Evolutionary conservation across 257 asterid genomes (phyloP).

Genomic region (Solanum appendiculatum): DNA sequence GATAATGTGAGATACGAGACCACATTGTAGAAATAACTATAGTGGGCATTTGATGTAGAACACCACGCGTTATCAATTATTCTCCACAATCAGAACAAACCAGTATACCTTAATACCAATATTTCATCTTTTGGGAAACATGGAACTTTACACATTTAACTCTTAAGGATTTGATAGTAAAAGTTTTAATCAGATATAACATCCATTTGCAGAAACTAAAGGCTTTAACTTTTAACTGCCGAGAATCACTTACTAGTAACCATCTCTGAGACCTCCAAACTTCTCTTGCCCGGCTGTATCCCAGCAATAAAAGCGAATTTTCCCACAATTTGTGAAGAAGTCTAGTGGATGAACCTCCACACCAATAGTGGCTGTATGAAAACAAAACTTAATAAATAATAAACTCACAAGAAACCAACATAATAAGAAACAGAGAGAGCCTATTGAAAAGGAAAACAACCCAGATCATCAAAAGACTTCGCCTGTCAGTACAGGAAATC

Average conservation of each 20-base stretch:
- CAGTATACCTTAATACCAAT: not conserved
- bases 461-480: not conserved
- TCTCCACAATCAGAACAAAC: not conserved
- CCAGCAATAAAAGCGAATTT: constrained; percentile 73
- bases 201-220: not conserved
- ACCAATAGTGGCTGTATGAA: constrained; percentile 57
- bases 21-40: not conserved
- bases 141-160: not conserved
- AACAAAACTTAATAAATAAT: not conserved
- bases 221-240: not conserved
- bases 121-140: not conserved
- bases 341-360: constrained; percentile 82
- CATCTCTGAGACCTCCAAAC: constrained; percentile 77
- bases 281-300: constrained; percentile 81
- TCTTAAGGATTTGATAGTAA: not conserved
- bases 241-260: constrained; percentile 57
- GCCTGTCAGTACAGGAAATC: not conserved
- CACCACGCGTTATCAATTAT: not conserved
- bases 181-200: not conserved
- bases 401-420: not conserved
- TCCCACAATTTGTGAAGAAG: constrained; percentile 71
- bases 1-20: not conserved
- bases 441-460: not conserved
- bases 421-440: not conserved
- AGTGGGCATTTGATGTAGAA: not conserved